Base-by-base conservation (phyloP, 1,139 yeast genomes). In the Candida sp. region DNA sequence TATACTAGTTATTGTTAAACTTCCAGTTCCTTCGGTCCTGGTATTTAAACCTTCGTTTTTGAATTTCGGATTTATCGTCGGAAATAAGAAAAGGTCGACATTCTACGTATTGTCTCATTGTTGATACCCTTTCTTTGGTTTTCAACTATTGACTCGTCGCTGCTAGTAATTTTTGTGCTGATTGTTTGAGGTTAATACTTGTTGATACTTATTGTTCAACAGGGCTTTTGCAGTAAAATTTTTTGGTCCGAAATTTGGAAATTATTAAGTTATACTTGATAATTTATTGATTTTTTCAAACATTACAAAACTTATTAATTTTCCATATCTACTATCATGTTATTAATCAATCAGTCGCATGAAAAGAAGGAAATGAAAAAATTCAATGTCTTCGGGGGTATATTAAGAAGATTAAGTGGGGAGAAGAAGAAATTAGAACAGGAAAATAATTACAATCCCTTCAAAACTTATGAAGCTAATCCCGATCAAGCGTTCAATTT, bases 331-430 rank as follows among this genome's bases (percentile, higher is more conserved):
- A 25, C 29, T 25, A 9, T 9, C 29, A 30, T 30, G 33, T n/a
- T 30, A 9, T n/a, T 30, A 30, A 30, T 30, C 19, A 30, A 30
- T 12, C 33, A 30, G 33, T 30, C 33, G n/a, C 19, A 8, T 5
- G 33, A 30, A 11, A 30, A 30, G 33, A 30, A 30, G 11, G 33
- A 30, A 12, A 5, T 30, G 33, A 37, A 29, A 19, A 37, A 29
- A 19, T 37, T 37, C 12, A 37, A 29, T 29, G 39, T 37, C 7
- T 37, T 25, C 15, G 30, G 33, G 5, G 11, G 15, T 9, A 12
- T 37, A 15, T 12, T 30, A 5, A 9, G 39, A 19, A 27, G 39
- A 19, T 37, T 37, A 11, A 37, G 39, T 29, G 39, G 39, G 5
- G 39, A 37, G 11, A 37, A 37, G 15, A 37, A 29, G 22, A n/a